phyloP scores from a whole-genome alignment of 495 filamentous ascomycete species.

The Ascobolus immersus region DNA sequence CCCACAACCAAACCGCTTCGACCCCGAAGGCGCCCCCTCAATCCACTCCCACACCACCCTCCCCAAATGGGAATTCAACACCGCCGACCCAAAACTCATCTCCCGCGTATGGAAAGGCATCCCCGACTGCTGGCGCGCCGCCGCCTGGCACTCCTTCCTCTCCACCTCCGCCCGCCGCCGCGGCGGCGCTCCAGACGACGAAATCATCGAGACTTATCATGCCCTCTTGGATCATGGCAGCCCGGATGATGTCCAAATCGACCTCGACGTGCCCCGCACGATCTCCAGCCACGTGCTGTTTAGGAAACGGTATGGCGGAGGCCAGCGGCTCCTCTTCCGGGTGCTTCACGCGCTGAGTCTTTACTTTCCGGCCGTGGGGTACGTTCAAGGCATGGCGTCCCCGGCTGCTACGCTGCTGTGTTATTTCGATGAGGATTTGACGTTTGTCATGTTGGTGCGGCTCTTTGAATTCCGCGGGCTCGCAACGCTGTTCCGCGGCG shows the following conservation, averaged over 20 bases:
- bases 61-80: constrained; percentile 79
- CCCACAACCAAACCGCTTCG: too few species aligned
- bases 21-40: too few species aligned
- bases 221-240: constrained; percentile 40
- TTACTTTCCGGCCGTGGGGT: constrained; percentile 75
- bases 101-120: constrained; percentile 94
- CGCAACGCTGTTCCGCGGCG: constrained; percentile 55
- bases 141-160: constrained; percentile 88
- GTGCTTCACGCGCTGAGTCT: constrained; percentile 78
- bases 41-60: too few species aligned
- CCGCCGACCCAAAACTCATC: constrained; percentile 57
- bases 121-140: constrained; percentile 79
- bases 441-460: constrained; percentile 84
- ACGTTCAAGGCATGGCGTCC: constrained; percentile 95
- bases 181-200: constrained; percentile 35
- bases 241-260: constrained; percentile 88
- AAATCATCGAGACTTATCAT: constrained; percentile 31
- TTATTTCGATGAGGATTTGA: constrained; percentile 84
- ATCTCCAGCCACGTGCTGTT: constrained; percentile 98
- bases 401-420: constrained; percentile 80
- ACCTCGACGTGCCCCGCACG: constrained; percentile 86
- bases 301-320: constrained; percentile 63
- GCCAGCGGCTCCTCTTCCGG: constrained; percentile 76
- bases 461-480: constrained; percentile 76
- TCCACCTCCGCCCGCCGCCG: constrained; percentile 48